Base-by-base conservation (phyloP, 371 early-diverging fungal species). In the Mortierella sp. region DNA sequence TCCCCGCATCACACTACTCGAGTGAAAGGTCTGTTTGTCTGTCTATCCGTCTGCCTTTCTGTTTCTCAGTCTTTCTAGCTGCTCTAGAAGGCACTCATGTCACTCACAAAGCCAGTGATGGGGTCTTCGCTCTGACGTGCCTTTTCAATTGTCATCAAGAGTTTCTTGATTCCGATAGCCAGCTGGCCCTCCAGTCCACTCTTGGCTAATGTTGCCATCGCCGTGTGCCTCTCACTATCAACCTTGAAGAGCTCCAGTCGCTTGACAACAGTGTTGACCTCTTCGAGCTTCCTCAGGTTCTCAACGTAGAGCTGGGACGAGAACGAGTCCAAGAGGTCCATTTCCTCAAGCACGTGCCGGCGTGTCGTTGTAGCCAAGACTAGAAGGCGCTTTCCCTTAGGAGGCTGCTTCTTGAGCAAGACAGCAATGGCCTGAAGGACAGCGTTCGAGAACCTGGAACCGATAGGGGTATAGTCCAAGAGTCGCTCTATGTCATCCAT, bases 381-480 rank as follows among this genome's bases (percentile, higher is more conserved):
- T 37, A 99, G 84, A 16, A 99, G 87, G 25, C 91, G 86, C 57
- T 92, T 91, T 62, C 88, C 91, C 83, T 94, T 93, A 56, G 96
- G 97, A 29, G 99, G 99, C 64, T 89, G 87, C 81, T 95, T 96
- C 83, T 96, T 96, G 44, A 98, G 75, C 58, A 98, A 79, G 0
- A 97, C 97, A 48, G 96, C 83, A 28, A 99, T 85, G 0, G 99
- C 96, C 83, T 99, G 99, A 18, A 99, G 85, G 3, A 99, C 94
- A 2, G 88, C 77, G 84, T 99, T 99, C 29, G 98, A 97, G 84
- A 99, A 99, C 26, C 99, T 90, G 21, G 99, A 98, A 4, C 99
- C 99, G 76, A 99, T 98, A 4, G 94, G 90, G 0, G 99, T 99
- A 91, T 95, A 99, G 66, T 99, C 99, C 87, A 98, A 82, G 7